phyloP scores from a whole-genome alignment of 75 land plant species.

The Chamaecyparis obtusa region DNA sequence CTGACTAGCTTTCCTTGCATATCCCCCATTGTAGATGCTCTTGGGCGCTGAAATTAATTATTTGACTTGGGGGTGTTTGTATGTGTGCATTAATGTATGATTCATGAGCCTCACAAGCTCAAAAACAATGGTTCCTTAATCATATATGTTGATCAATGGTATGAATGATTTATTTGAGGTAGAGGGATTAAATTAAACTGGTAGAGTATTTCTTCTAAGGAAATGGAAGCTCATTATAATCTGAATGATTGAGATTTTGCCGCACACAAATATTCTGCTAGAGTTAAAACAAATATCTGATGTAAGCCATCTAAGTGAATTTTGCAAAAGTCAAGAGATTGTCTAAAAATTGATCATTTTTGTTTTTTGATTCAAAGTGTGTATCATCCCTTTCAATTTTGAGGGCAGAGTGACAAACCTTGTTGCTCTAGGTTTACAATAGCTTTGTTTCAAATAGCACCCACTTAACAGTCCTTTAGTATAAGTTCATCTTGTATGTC shows the following conservation, averaged over 20 bases:
- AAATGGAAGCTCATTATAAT: background rate
- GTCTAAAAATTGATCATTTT: background rate
- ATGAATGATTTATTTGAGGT: background rate
- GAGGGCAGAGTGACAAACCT: background rate
- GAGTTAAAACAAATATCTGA: background rate
- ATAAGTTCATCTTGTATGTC: background rate
- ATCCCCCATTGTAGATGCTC: background rate
- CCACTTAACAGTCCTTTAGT: background rate
- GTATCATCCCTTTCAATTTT: background rate
- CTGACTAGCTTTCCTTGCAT: background rate
- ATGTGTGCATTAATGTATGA: background rate
- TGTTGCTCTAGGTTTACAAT: background rate
- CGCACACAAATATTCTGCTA: background rate
- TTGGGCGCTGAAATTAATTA: background rate
- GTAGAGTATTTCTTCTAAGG: background rate
- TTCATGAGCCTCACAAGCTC: background rate
- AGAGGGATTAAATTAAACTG: background rate
- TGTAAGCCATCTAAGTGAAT: background rate
- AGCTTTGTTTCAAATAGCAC: background rate
- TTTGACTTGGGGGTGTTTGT: background rate
- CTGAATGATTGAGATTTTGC: background rate
- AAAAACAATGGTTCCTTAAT: background rate
- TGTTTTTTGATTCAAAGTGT: background rate
- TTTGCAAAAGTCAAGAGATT: background rate
- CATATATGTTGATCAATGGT: background rate